Evolutionary conservation across 75 land plant genomes (phyloP).

Genomic region (Isoetes taiwanensis): DNA sequence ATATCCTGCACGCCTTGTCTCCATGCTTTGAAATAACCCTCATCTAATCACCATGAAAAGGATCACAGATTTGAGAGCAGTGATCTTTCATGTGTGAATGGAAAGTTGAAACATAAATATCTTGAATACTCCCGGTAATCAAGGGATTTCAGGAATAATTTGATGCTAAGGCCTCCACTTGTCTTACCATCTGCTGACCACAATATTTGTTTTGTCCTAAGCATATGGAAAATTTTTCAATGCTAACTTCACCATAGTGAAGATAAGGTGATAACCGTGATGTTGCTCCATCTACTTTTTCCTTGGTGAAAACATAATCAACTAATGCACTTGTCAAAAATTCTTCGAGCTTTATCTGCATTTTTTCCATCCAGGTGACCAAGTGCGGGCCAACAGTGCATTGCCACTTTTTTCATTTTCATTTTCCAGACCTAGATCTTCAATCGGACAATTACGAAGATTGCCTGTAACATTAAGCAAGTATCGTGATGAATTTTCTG

Average conservation of each 20-base stretch:
- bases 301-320: neutral
- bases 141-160: neutral
- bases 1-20: slow-evolving; percentile 4
- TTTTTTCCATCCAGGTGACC: neutral
- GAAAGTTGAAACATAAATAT: slow-evolving; percentile 1
- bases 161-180: neutral
- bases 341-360: neutral
- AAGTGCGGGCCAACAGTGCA: neutral
- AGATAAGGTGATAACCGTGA: slow-evolving; percentile 3
- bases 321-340: neutral
- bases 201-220: neutral
- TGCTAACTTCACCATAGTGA: slow-evolving; percentile 1
- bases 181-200: neutral
- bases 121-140: neutral
- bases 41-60: slow-evolving; percentile 4
- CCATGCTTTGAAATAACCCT: slow-evolving; percentile 1
- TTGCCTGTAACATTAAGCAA: too few relatives aligned
- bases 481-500: too few relatives aligned
- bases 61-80: neutral
- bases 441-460: neutral
- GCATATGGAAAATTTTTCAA: neutral
- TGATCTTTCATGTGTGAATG: slow-evolving; percentile 2
- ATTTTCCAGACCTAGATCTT: neutral
- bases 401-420: neutral
- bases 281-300: neutral